phyloP scores from a whole-genome alignment of 129 eudicot species.

The Helianthus tuberosus region DNA sequence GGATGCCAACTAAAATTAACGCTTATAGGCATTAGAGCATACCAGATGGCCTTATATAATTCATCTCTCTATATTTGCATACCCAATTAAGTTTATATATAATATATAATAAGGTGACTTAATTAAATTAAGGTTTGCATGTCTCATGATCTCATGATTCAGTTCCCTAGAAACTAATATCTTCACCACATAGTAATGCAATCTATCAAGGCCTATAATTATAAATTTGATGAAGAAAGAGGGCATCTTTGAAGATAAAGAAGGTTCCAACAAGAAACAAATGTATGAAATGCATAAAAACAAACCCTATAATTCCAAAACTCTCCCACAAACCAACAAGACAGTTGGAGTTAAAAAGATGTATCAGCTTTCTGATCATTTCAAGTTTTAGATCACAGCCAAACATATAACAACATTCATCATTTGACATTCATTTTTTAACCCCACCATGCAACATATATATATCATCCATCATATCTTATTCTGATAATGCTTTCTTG shows the following conservation, averaged over 20 bases:
- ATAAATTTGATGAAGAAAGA: conserved; percentile 15
- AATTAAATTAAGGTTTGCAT: conserved; percentile 3
- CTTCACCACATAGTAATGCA: background rate
- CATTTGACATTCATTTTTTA: conserved; percentile 38
- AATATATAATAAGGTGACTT: too few relatives aligned
- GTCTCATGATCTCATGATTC: background rate
- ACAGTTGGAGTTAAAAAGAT: conserved; percentile 21
- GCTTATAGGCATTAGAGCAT: too few relatives aligned
- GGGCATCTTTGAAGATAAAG: conserved; percentile 44
- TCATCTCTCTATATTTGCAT: too few relatives aligned
- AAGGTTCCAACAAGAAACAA: conserved; percentile 50
- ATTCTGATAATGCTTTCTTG: conserved; percentile 18
- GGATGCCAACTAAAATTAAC: too few relatives aligned
- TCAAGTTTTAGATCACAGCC: conserved; percentile 31
- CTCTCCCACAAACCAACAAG: conserved; percentile 31
- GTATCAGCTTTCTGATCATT: conserved; percentile 34
- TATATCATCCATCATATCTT: background rate
- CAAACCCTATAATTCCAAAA: conserved; percentile 35
- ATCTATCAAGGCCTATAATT: conserved; percentile 7
- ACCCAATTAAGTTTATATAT: too few relatives aligned
- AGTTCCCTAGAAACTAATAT: background rate
- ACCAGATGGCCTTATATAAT: too few relatives aligned
- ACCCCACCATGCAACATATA: conserved; percentile 30
- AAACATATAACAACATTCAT: conserved; percentile 31
- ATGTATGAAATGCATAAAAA: conserved; percentile 33